Base-by-base conservation (phyloP, 768 basidiomycete genomes). In the Xerocomellus chrysenteron region DNA sequence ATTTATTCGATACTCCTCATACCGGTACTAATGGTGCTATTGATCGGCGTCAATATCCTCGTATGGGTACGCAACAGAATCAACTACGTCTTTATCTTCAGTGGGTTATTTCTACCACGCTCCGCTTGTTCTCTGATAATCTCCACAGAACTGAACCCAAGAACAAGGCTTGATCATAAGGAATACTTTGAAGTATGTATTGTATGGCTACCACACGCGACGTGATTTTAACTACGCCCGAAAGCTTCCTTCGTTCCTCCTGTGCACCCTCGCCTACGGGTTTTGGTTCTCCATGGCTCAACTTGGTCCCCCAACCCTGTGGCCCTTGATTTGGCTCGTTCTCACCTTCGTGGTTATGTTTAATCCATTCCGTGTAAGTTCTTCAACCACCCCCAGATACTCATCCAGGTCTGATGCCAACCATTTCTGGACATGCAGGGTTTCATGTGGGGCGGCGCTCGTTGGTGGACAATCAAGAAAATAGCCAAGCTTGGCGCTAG, bases 61-160 rank as follows among this genome's bases (percentile, higher is more conserved):
- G 88, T 87, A 0, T 99, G 91, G 88, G 78, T 83, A 0, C 72
- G 74, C 5, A 76, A 86, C 6, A 80, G 89, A 45, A 93, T 99
- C 63, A 98, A 98, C 68, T 96, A 94, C 64, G 81, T 86, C n/a
- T 96, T 98, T 69, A 91, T 95, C 36, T 91, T 95, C 65, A 89
- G 89, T 90, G 56, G 39, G 80, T 63, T 21, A 11, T 36, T 44
- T 7, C 35, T 19, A 30, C 21, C 17, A 32, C 43, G 2, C 6
- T 28, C 19, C 16, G 8, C 40, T 47, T 24, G 10, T 4, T 50
- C 19, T 46, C 54, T 68, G 32, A 66, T 33, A n/a, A 46, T 46
- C 5, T 43, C 17, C 21, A 21, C 62, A 87, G 92, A 90, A 68
- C 69, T 95, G 52, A 82, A 92, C 59, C 67, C 85, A 24, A 79